Base-by-base conservation (phyloP, 257 asterid genomes). In the Solanum phureja region DNA sequence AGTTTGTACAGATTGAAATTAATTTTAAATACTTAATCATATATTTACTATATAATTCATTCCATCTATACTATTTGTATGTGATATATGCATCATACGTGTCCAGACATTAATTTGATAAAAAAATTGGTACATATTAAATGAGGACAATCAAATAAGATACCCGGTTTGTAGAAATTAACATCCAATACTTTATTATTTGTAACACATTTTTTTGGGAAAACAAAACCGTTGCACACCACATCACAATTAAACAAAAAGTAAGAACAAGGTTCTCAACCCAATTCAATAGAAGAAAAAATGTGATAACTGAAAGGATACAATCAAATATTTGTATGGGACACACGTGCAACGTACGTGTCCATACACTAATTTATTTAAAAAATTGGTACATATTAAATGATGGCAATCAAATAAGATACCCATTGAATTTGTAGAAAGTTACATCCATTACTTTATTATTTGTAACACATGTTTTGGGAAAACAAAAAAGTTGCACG, bases 401-500 rank as follows among this genome's bases (percentile, higher is more conserved):
- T 49, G 23, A 52, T 4, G 62, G 8, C 0, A 52, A 52, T 52
- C 21, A 13, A 14, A 4, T 52, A 52, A 52, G 62, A 52, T 52
- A 52, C 23, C 62, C 62, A 16, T 16, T 8, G 2, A 52, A 52
- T 5, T 52, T 52, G 1, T 52, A 52, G 60, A 52, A 52, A 52
- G 60, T 52, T 4, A 52, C 60, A 52, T 52, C 23, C 60, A 52
- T 49, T 52, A 52, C 23, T 52, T 52, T 2, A 52, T 52, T 52
- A 2, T 0, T 52, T 16, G 23, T 52, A 16, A 16, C 8, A 5
- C 62, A 16, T 16, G 62, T 52, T 52, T 52, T 52, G 62, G 62
- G 62, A 52, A 2, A 14, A 5, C 62, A 52, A 0, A 49, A 49
- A 14, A 14, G 7, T 14, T 49, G 21, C 0, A 49, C 21, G 0